Conservation (phyloP, 192 early-diverging fungal genomes). For the Haplosporangium gracile region DNA sequence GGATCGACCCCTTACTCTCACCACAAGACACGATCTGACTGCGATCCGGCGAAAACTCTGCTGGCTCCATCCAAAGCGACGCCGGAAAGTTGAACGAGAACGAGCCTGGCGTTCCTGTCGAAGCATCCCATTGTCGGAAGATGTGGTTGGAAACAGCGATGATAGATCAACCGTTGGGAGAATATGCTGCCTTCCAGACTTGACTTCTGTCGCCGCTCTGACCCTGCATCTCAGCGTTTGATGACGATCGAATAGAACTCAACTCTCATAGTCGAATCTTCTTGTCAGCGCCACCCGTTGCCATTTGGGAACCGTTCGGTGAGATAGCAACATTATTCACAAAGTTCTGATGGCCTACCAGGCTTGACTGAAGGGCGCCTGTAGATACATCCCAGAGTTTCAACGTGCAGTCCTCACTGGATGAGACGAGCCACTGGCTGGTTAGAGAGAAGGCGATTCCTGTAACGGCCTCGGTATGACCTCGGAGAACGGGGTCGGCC, state of each 20-base stretch:
- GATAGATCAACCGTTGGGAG: not conserved
- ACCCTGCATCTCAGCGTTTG: not conserved
- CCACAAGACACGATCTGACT: not conserved
- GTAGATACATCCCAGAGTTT: constrained; percentile 11
- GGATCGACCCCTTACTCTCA: not conserved
- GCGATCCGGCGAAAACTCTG: not conserved
- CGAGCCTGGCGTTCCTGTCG: not conserved
- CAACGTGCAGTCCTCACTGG: not conserved
- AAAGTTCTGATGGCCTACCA: not conserved
- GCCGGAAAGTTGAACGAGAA: not conserved
- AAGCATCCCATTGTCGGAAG: not conserved
- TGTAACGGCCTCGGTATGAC: not conserved
- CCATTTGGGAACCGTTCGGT: not conserved
- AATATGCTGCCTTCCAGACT: not conserved
- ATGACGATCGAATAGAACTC: not conserved
- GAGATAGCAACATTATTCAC: not conserved
- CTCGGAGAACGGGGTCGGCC: not conserved
- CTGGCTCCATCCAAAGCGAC: not conserved
- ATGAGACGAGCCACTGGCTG: not conserved
- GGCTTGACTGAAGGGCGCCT: not conserved
- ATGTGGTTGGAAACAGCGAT: not conserved
- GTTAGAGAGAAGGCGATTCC: not conserved
- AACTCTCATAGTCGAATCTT: constrained; percentile 5
- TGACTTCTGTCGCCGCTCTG: not conserved
- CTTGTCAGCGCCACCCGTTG: not conserved